A percentile compares a stretch with the other conserved stretches of the same genome.
Evolutionary conservation across 345 rosid genomes (phyloP).

Genomic region (Lagerstroemia speciosa): DNA sequence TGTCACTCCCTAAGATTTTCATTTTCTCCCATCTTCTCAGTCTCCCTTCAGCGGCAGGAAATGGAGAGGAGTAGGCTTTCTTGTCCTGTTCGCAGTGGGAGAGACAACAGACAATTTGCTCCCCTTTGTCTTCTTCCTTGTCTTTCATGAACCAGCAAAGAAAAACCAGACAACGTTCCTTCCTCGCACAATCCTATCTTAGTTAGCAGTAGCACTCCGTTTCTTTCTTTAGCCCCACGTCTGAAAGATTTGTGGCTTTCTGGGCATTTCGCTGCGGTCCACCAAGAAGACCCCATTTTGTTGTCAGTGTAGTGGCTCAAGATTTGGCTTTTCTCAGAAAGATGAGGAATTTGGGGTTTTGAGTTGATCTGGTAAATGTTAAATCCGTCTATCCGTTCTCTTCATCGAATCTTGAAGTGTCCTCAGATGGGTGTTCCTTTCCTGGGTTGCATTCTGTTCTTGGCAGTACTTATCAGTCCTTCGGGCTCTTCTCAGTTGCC

Average conservation of each 20-base stretch:
- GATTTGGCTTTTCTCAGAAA: not conserved
- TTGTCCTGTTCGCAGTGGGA: not conserved
- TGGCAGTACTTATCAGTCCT: slow-evolving; percentile 29
- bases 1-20: not conserved
- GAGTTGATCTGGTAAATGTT: not conserved
- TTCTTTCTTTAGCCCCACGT: not conserved
- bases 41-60: not conserved
- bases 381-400: slow-evolving; percentile 9
- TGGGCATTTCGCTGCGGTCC: not conserved
- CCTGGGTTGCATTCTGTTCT: slow-evolving; percentile 37
- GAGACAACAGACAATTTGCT: not conserved
- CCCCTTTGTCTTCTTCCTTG: not conserved
- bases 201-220: not conserved
- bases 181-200: not conserved
- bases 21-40: not conserved
- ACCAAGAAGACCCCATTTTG: not conserved
- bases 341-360: not conserved
- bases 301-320: not conserved
- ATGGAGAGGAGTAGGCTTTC: not conserved
- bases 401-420: slow-evolving; percentile 2
- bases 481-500: slow-evolving; percentile 35
- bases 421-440: slow-evolving; percentile 53
- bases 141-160: not conserved
- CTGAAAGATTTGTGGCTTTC: not conserved
- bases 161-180: not conserved